Percentiles rank a stretch among this genome's conserved stretches.
Evolutionary conservation across 768 basidiomycete genomes (phyloP).

Genomic region (Paxillus rubicundulus): DNA sequence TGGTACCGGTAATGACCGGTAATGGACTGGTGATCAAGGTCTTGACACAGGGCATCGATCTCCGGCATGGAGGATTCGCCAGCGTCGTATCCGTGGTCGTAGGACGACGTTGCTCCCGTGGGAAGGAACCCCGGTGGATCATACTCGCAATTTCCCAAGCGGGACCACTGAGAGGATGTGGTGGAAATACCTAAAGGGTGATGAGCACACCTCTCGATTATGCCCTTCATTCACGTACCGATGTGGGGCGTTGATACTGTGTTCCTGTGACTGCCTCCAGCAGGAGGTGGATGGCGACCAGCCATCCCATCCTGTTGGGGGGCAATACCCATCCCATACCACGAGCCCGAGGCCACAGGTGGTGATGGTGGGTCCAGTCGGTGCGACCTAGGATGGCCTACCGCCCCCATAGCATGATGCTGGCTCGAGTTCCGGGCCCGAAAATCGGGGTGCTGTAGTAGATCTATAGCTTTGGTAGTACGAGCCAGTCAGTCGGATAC

Average conservation of each 20-base stretch:
- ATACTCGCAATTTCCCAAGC: not conserved
- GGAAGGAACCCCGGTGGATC: not conserved
- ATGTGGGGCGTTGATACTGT: not conserved
- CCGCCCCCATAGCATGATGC: too few relatives aligned
- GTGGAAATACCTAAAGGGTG: not conserved
- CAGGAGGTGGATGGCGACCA: too few relatives aligned
- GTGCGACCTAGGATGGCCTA: too few relatives aligned
- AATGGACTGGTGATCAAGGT: not conserved
- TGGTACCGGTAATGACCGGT: not conserved
- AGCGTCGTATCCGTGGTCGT: not conserved
- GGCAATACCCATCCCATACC: too few relatives aligned
- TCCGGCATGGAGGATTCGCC: not conserved
- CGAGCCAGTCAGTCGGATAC: too few relatives aligned
- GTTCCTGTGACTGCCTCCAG: not conserved
- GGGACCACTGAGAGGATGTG: not conserved
- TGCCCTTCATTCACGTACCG: constrained; percentile 1
- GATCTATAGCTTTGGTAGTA: too few relatives aligned
- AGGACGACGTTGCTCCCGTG: not conserved
- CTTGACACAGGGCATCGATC: not conserved
- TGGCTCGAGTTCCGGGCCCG: too few relatives aligned
- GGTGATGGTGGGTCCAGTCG: too few relatives aligned
- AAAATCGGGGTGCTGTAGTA: too few relatives aligned
- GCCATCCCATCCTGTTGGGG: too few relatives aligned
- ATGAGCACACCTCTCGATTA: not conserved
- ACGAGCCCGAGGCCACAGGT: too few relatives aligned